These are phyloP conservation scores for Geotrichum carabidarum DNA, from an alignment of 1,139 yeast genomes.

Conservation along the genomic window DNA sequence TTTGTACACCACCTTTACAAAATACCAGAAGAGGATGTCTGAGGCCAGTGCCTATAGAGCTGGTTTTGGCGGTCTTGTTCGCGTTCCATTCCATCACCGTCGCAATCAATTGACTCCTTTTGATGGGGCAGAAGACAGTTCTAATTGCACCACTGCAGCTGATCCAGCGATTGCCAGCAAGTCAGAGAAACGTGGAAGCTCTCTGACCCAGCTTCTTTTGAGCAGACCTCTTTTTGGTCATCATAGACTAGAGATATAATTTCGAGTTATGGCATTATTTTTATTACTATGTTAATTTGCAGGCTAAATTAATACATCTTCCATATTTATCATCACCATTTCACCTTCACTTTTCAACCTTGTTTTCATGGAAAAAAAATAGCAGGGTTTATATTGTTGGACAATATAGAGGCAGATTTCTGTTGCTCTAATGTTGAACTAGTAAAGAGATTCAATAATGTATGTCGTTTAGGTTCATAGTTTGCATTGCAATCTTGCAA, in stretches of 20 bases:
- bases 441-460: no score
- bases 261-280: not conserved
- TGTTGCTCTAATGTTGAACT: no score
- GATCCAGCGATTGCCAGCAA: not conserved
- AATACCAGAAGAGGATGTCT: not conserved
- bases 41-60: not conserved
- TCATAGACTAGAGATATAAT: not conserved
- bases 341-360: no score
- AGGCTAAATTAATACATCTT: no score
- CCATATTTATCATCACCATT: no score
- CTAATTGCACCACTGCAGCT: not conserved
- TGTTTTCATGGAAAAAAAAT: no score
- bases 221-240: not conserved
- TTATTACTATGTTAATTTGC: not conserved
- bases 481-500: no score
- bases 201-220: not conserved
- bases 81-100: conserved; percentile 1
- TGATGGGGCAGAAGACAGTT: not conserved
- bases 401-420: no score
- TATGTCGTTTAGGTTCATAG: no score
- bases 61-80: not conserved
- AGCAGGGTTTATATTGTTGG: no score
- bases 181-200: not conserved
- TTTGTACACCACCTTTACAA: not conserved
- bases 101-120: not conserved